Evolutionary conservation across 1,284 basidiomycete genomes (phyloP).

Genomic region (Apiotrichum mycotoxinovorans): DNA sequence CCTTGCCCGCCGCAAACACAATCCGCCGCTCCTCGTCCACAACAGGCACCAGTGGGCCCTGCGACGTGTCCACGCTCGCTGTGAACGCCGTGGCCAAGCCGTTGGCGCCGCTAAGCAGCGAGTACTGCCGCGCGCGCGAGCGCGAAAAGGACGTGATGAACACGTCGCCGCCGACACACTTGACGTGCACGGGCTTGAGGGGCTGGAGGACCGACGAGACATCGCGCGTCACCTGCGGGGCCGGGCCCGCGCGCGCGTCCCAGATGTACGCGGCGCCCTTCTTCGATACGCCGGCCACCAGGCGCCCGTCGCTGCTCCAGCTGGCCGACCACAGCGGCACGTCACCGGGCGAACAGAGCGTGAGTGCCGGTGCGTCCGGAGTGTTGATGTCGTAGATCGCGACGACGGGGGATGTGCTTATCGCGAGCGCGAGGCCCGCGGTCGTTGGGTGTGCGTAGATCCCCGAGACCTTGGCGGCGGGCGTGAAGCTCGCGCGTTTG

Average conservation of each 20-base stretch:
- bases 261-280: conserved; percentile 45
- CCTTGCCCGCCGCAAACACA: conserved; percentile 48
- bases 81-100: conserved; percentile 32
- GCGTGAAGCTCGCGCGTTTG: neutral
- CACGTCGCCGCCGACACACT: conserved; percentile 40
- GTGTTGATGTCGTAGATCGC: conserved; percentile 43
- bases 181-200: conserved; percentile 43
- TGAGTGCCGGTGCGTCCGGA: conserved; percentile 14
- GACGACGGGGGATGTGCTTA: conserved; percentile 23
- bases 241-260: conserved; percentile 36
- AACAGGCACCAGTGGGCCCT: conserved; percentile 43
- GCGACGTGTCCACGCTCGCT: conserved; percentile 47
- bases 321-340: conserved; percentile 40
- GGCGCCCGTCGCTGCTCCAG: conserved; percentile 47
- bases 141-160: conserved; percentile 50
- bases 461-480: conserved; percentile 29
- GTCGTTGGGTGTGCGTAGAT: conserved; percentile 50
- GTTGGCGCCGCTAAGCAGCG: conserved; percentile 30
- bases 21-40: conserved; percentile 49
- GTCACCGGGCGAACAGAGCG: conserved; percentile 18
- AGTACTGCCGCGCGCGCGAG: conserved; percentile 34
- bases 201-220: conserved; percentile 33
- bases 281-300: conserved; percentile 40
- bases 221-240: conserved; percentile 18
- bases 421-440: conserved; percentile 39